Percentiles rank a stretch among this genome's conserved stretches.
Conservation (phyloP, 306 rosid genomes). For the Luffa aegyptiaca region DNA sequence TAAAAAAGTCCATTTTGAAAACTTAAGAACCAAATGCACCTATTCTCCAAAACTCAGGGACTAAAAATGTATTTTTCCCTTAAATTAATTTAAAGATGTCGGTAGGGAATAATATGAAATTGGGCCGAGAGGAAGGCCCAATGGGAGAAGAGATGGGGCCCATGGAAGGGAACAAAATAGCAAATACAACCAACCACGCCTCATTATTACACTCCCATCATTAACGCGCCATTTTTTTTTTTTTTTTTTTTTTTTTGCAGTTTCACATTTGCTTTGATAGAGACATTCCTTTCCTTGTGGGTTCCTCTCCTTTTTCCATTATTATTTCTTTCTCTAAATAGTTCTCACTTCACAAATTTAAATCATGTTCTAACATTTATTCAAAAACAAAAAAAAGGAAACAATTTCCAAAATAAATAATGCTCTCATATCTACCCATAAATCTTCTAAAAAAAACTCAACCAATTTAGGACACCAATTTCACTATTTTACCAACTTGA, state of each 20-base stretch:
- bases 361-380: background rate
- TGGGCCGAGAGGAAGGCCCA: conserved; percentile 10
- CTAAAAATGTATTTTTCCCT: background rate
- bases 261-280: conserved; percentile 7
- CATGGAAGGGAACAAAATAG: conserved; percentile 1
- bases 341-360: background rate
- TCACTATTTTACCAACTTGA: background rate
- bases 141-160: background rate
- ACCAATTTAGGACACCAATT: background rate
- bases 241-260: background rate
- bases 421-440: background rate
- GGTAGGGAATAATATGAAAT: background rate
- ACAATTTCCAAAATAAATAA: background rate
- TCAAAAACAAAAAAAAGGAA: background rate
- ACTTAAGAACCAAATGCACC: too few species aligned
- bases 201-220: conserved; percentile 9
- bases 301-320: background rate
- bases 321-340: background rate
- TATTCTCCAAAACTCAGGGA: too few species aligned
- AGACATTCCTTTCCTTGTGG: conserved; percentile 10
- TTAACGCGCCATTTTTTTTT: background rate
- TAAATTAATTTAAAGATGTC: background rate
- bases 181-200: conserved; percentile 14
- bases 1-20: too few species aligned
- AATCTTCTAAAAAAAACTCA: background rate